These are phyloP conservation scores for Irineochytrium annulatum DNA, from an alignment of 192 early-diverging fungal species.

Conservation along the genomic window DNA sequence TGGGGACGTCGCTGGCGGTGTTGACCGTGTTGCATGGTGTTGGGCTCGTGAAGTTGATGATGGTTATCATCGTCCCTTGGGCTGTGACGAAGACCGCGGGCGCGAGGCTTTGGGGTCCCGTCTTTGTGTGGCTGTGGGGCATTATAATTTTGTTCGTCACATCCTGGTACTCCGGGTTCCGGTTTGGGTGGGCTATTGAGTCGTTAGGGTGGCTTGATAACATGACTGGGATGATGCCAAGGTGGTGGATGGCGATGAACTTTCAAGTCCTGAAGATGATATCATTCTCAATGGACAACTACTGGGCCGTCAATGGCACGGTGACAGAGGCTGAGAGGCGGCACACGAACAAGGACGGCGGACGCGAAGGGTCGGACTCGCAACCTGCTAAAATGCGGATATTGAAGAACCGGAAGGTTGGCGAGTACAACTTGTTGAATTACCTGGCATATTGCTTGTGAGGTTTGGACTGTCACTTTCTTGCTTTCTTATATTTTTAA, in stretches of 20 bases:
- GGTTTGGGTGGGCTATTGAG: constrained; percentile 1
- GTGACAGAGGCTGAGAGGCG: too few relatives aligned
- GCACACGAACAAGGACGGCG: too few relatives aligned
- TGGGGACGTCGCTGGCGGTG: constrained; percentile 59
- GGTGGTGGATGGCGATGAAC: constrained; percentile 91
- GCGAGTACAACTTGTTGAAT: too few relatives aligned
- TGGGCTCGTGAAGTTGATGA: constrained; percentile 71
- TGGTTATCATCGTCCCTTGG: constrained; percentile 65
- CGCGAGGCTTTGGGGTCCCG: constrained; percentile 52
- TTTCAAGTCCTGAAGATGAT: constrained; percentile 84
- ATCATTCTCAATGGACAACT: constrained; percentile 91
- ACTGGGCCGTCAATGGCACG: constrained; percentile 66
- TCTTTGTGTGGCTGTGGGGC: constrained; percentile 78
- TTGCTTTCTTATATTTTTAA: constrained; percentile 71
- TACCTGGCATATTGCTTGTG: too few relatives aligned
- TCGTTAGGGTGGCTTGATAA: constrained; percentile 43
- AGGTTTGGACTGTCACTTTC: too few relatives aligned
- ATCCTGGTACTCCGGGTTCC: constrained; percentile 67
- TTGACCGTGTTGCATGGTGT: constrained; percentile 66
- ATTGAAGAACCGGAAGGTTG: too few relatives aligned
- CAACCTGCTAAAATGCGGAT: too few relatives aligned
- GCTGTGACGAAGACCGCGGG: constrained; percentile 50
- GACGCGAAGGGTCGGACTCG: too few relatives aligned
- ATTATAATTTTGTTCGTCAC: constrained; percentile 76
- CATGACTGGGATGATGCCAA: constrained; percentile 62